Percentiles rank a stretch among this genome's conserved stretches.
These are phyloP conservation scores for Leucocoprinus leucothites DNA, from an alignment of 768 basidiomycete genomes.

Conservation along the genomic window DNA sequence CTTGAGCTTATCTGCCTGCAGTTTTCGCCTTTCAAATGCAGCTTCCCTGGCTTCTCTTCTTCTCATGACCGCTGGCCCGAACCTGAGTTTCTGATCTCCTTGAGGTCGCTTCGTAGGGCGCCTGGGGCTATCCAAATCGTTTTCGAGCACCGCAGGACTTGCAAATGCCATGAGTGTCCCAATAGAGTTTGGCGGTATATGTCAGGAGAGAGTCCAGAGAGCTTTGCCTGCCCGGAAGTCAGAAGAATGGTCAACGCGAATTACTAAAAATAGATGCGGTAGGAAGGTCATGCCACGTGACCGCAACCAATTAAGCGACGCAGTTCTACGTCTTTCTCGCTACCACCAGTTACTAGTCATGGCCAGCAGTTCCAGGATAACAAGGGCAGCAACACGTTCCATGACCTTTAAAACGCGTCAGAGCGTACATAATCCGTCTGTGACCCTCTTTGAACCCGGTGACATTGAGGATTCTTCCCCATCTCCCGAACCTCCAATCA, in stretches of 20 bases:
- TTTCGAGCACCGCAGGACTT: too few species aligned
- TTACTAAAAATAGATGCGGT: background rate
- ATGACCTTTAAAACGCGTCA: conserved; percentile 7
- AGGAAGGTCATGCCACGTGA: background rate
- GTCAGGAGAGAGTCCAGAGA: too few species aligned
- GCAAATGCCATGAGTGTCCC: too few species aligned
- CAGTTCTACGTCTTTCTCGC: too few species aligned
- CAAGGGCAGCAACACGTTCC: conserved; percentile 6
- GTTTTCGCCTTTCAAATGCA: background rate
- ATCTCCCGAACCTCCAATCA: background rate
- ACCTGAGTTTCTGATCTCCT: background rate
- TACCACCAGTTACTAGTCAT: too few species aligned
- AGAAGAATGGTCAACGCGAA: background rate
- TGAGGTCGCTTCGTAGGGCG: background rate
- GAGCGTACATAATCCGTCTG: background rate
- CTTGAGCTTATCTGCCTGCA: conserved; percentile 14
- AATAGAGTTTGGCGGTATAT: too few species aligned
- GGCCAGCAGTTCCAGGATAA: conserved; percentile 3
- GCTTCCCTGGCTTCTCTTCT: background rate
- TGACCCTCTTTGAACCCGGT: conserved; percentile 2
- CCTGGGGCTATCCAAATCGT: background rate
- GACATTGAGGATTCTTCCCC: background rate
- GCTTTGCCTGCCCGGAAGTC: background rate
- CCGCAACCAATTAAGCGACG: background rate
- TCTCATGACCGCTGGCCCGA: background rate